Percentiles rank a stretch among this genome's conserved stretches.
These are phyloP conservation scores for Scutellaria galericulata DNA, from an alignment of 257 asterid species.

Conservation along the genomic window DNA sequence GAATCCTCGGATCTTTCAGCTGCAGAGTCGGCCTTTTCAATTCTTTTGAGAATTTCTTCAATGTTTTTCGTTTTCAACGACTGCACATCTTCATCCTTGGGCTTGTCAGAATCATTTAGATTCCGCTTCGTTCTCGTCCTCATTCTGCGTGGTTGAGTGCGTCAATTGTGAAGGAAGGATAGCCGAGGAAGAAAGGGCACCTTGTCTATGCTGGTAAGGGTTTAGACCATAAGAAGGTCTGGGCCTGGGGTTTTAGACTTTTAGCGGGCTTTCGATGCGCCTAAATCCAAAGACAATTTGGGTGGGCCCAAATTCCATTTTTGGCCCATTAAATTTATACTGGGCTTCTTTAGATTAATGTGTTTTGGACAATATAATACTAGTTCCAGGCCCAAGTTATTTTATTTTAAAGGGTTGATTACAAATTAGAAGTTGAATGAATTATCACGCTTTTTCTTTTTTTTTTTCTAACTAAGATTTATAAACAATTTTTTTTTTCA, in stretches of 20 bases:
- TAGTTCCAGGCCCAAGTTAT: too few species aligned
- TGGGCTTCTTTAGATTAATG: too few species aligned
- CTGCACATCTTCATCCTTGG: slow-evolving; percentile 25
- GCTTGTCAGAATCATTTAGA: slow-evolving; percentile 30
- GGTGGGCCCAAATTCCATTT: too few species aligned
- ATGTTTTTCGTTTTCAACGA: slow-evolving; percentile 27
- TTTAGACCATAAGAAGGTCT: neutral
- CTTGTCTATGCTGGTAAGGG: neutral
- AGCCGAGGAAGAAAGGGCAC: neutral
- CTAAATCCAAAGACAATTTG: too few species aligned
- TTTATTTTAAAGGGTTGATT: too few species aligned
- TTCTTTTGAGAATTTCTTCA: slow-evolving; percentile 37
- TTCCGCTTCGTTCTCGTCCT: slow-evolving; percentile 32
- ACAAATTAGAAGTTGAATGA: too few species aligned
- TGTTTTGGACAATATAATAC: too few species aligned
- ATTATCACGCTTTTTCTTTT: too few species aligned
- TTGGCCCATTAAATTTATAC: too few species aligned
- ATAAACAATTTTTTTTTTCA: too few species aligned
- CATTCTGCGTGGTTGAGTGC: slow-evolving; percentile 16
- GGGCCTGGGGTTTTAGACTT: neutral
- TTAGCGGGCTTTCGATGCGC: too few species aligned
- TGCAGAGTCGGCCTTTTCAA: slow-evolving; percentile 37
- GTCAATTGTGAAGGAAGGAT: neutral
- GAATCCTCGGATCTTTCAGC: slow-evolving; percentile 48
- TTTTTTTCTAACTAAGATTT: too few species aligned